Evolutionary conservation across 441 rosid species (phyloP).

Genomic region (Aleurites moluccanus): DNA sequence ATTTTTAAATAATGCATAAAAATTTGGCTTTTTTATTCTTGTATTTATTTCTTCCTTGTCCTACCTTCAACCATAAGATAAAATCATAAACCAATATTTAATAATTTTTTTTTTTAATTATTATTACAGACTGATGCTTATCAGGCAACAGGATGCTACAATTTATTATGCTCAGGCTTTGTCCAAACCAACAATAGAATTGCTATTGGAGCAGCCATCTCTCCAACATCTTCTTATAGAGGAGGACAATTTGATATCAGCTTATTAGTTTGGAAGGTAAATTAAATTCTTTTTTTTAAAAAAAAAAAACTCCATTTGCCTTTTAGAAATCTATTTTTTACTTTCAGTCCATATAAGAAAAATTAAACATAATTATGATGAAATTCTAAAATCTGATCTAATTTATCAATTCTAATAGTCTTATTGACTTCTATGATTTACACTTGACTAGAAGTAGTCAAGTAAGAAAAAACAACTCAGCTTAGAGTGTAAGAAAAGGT

Average conservation of each 20-base stretch:
- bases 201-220: constrained; percentile 96
- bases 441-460: no score
- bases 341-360: no score
- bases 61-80: constrained; percentile 25
- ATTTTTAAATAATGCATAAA: not conserved
- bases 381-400: no score
- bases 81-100: not conserved
- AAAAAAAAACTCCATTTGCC: no score
- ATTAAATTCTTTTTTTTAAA: not conserved
- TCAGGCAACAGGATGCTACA: constrained; percentile 97
- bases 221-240: constrained; percentile 78
- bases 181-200: constrained; percentile 82
- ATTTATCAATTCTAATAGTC: no score
- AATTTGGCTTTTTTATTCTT: constrained; percentile 9
- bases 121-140: constrained; percentile 77
- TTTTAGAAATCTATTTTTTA: no score
- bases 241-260: constrained; percentile 96
- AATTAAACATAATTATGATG: no score
- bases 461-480: no score
- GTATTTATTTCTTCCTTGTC: not conserved
- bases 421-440: no score
- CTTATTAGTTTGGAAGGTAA: constrained; percentile 91
- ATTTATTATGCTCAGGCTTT: constrained; percentile 94
- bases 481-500: no score
- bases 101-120: not conserved